phyloP scores from a whole-genome alignment of 2,329 filamentous ascomycete species.

The Beauveria scarabaeidicola region DNA sequence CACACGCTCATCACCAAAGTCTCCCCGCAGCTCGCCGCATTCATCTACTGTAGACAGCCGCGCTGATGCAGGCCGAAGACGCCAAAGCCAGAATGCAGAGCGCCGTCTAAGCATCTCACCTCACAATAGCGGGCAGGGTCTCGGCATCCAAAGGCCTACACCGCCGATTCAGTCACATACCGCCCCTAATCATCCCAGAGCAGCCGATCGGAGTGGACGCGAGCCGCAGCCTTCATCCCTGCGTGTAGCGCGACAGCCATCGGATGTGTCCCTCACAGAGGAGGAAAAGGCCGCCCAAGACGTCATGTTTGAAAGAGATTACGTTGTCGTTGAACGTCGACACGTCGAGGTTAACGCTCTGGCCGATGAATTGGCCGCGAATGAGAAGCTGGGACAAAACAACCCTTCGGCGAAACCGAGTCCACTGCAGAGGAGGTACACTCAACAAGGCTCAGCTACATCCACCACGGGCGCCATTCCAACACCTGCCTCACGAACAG shows the following conservation, averaged over 20 bases:
- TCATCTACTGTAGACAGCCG: slow-evolving; percentile 38
- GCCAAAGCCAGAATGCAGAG: slow-evolving; percentile 19
- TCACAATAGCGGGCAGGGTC: slow-evolving; percentile 38
- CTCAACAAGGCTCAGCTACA: slow-evolving; percentile 64
- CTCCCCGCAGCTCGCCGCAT: slow-evolving; percentile 34
- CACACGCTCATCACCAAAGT: slow-evolving; percentile 22
- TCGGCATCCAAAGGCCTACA: slow-evolving; percentile 43
- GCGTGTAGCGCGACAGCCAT: slow-evolving; percentile 3
- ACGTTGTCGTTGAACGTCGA: slow-evolving; percentile 90
- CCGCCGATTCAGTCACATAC: slow-evolving; percentile 39
- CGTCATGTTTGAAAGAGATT: slow-evolving; percentile 83
- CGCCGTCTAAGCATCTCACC: slow-evolving; percentile 34
- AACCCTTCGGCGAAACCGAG: slow-evolving; percentile 47
- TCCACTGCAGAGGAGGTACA: slow-evolving; percentile 64
- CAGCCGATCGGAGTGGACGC: slow-evolving; percentile 15
- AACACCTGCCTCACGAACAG: slow-evolving; percentile 58
- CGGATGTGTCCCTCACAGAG: slow-evolving; percentile 37
- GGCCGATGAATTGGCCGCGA: slow-evolving; percentile 87
- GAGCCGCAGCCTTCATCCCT: slow-evolving; percentile 8
- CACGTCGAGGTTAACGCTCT: slow-evolving; percentile 96
- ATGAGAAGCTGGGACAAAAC: slow-evolving; percentile 51
- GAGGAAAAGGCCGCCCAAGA: slow-evolving; percentile 73
- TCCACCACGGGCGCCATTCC: slow-evolving; percentile 62
- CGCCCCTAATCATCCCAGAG: slow-evolving; percentile 35
- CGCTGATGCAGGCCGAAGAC: slow-evolving; percentile 24